A percentile compares a stretch with the other conserved stretches of the same genome.
Conservation (phyloP, 768 basidiomycete genomes). For the Grammothele lineata region DNA sequence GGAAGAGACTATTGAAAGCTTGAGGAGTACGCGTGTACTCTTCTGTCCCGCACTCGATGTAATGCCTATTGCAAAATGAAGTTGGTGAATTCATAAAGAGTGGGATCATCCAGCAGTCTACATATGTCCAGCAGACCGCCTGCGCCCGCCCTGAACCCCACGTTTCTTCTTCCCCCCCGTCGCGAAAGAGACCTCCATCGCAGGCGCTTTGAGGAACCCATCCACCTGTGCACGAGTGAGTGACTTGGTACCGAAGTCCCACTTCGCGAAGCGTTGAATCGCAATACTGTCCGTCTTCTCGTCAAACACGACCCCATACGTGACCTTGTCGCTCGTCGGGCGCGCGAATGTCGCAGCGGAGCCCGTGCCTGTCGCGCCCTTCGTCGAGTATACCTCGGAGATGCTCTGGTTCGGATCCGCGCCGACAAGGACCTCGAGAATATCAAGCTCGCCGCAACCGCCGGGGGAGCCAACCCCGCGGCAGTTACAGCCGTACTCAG, state of each 20-base stretch:
- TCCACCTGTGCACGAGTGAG: conserved; percentile 20
- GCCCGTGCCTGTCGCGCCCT: conserved; percentile 27
- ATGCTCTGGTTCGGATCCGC: conserved; percentile 18
- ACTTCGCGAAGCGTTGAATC: conserved; percentile 19
- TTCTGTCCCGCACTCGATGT: no score
- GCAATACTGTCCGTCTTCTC: conserved; percentile 24
- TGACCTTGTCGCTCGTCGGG: conserved; percentile 14
- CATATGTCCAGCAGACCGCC: no score
- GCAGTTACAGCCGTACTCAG: conserved; percentile 31
- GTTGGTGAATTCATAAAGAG: no score
- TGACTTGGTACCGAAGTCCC: conserved; percentile 21
- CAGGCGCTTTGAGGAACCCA: conserved; percentile 21
- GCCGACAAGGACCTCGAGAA: conserved; percentile 23
- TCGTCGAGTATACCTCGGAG: conserved; percentile 29
- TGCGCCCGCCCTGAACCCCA: no score
- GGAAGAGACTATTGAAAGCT: no score
- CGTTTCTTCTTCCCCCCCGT: conserved; percentile 6
- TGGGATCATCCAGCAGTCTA: no score
- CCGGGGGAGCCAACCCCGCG: conserved; percentile 19
- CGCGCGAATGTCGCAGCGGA: conserved; percentile 16
- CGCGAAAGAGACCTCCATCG: conserved; percentile 18
- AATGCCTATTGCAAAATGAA: no score
- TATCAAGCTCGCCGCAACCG: conserved; percentile 28
- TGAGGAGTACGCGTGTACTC: no score
- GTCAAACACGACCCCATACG: conserved; percentile 22